Conservation (phyloP, 495 filamentous ascomycete species). For the Pseudevernia furfuracea region DNA sequence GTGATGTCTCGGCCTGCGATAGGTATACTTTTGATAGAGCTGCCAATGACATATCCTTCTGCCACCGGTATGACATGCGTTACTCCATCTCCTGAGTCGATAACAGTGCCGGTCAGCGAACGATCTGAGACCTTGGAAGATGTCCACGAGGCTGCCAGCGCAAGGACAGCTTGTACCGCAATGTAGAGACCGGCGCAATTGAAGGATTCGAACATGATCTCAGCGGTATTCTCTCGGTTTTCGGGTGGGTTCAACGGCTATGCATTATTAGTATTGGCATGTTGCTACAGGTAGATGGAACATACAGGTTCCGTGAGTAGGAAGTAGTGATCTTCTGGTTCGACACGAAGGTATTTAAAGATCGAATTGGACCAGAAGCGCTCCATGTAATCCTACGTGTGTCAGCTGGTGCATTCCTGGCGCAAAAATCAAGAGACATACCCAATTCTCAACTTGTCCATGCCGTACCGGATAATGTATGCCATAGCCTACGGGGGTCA, state of each 20-base stretch:
- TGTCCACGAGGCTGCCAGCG: slow-evolving; percentile 95
- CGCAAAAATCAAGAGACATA: slow-evolving; percentile 30
- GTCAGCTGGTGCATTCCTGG: slow-evolving; percentile 25
- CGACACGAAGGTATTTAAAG: slow-evolving; percentile 96
- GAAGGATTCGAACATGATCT: slow-evolving; percentile 99
- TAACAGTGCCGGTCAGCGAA: slow-evolving; percentile 95
- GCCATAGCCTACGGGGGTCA: slow-evolving; percentile 62
- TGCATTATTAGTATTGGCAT: slow-evolving; percentile 13
- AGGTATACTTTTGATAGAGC: slow-evolving; percentile 96
- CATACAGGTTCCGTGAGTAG: slow-evolving; percentile 91
- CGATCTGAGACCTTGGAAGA: slow-evolving; percentile 94
- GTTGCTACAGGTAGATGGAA: background rate
- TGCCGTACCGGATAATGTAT: slow-evolving; percentile 96
- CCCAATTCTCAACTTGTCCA: slow-evolving; percentile 98
- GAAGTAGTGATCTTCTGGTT: slow-evolving; percentile 97
- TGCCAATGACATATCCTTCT: slow-evolving; percentile 97
- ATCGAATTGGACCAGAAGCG: slow-evolving; percentile 99
- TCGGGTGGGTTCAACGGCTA: slow-evolving; percentile 96
- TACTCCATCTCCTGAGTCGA: slow-evolving; percentile 95
- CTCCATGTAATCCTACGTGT: slow-evolving; percentile 83
- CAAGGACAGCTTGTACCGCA: slow-evolving; percentile 93
- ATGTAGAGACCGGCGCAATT: slow-evolving; percentile 99
- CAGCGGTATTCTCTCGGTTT: slow-evolving; percentile 97
- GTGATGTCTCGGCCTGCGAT: slow-evolving; percentile 97
- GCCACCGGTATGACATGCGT: slow-evolving; percentile 98